These are phyloP conservation scores for Mortierella antarctica DNA, from an alignment of 192 early-diverging fungal genomes.

Conservation along the genomic window DNA sequence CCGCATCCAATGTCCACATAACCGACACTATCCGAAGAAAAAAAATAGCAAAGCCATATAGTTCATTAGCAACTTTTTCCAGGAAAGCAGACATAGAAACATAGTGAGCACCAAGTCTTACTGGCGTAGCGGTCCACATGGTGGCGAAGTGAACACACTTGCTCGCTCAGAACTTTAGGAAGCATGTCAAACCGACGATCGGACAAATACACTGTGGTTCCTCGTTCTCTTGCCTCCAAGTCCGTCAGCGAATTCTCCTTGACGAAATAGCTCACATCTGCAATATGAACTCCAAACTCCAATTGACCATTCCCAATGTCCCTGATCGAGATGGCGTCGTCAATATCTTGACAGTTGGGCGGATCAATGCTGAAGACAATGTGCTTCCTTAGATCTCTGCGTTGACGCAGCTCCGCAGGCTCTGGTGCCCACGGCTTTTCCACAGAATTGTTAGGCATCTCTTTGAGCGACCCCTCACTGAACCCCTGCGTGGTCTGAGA, in stretches of 20 bases:
- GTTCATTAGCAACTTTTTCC: no score
- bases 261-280: slow-evolving; percentile 80
- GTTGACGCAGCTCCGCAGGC: slow-evolving; percentile 31
- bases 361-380: slow-evolving; percentile 80
- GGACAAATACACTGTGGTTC: slow-evolving; percentile 82
- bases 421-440: slow-evolving; percentile 66
- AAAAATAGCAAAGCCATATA: not conserved
- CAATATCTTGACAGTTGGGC: slow-evolving; percentile 82
- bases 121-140: slow-evolving; percentile 73
- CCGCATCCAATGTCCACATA: slow-evolving; percentile 71
- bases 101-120: slow-evolving; percentile 11
- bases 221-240: slow-evolving; percentile 75
- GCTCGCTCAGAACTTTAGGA: slow-evolving; percentile 77
- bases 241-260: slow-evolving; percentile 71
- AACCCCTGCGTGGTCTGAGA: slow-evolving; percentile 80
- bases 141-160: slow-evolving; percentile 75
- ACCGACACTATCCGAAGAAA: slow-evolving; percentile 63
- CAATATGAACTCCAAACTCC: slow-evolving; percentile 84
- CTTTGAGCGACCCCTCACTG: slow-evolving; percentile 68
- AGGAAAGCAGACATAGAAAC: not conserved
- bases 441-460: slow-evolving; percentile 70
- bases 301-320: slow-evolving; percentile 57
- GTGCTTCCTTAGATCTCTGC: slow-evolving; percentile 45
- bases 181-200: slow-evolving; percentile 88
- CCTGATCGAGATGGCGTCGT: slow-evolving; percentile 79